Evolutionary conservation across 2,329 filamentous ascomycete species (phyloP).

Genomic region (Aspergillus pseudoglaucus): DNA sequence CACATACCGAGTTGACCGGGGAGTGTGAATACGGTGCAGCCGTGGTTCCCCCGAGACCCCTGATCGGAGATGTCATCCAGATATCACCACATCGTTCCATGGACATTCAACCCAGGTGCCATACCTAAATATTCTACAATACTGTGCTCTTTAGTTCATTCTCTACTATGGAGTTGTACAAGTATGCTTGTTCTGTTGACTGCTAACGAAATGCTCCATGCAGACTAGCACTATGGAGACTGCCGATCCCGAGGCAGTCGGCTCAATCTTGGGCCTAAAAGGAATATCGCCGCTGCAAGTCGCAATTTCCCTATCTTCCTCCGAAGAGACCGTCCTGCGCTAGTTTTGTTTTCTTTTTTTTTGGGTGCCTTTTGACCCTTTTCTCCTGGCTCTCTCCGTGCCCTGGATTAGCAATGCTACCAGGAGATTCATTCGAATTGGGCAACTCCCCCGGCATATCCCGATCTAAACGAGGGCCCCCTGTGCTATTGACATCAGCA

Average conservation of each 20-base stretch:
- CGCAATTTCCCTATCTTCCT: constrained; percentile 10
- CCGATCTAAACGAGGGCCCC: not conserved
- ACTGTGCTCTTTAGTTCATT: no score
- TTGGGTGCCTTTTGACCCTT: not conserved
- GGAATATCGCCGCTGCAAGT: constrained; percentile 5
- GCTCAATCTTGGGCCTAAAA: constrained; percentile 3
- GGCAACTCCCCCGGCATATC: constrained; percentile 1
- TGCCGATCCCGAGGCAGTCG: not conserved
- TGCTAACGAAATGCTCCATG: no score
- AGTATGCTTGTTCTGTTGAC: no score
- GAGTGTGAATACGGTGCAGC: no score
- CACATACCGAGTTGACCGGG: no score
- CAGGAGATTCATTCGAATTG: constrained; percentile 1
- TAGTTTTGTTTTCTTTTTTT: not conserved
- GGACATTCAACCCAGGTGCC: no score
- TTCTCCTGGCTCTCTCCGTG: not conserved
- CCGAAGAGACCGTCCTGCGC: not conserved
- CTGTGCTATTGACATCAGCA: not conserved
- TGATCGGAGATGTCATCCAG: no score
- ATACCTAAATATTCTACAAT: no score
- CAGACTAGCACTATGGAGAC: not conserved
- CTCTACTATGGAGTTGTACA: no score
- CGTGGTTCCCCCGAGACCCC: no score
- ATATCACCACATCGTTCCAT: no score
- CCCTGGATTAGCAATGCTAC: no score